Evolutionary conservation across 192 early-diverging fungal genomes (phyloP), one percentile per base, ranked within the genome.

Genomic region (Podila minutissima): DNA sequence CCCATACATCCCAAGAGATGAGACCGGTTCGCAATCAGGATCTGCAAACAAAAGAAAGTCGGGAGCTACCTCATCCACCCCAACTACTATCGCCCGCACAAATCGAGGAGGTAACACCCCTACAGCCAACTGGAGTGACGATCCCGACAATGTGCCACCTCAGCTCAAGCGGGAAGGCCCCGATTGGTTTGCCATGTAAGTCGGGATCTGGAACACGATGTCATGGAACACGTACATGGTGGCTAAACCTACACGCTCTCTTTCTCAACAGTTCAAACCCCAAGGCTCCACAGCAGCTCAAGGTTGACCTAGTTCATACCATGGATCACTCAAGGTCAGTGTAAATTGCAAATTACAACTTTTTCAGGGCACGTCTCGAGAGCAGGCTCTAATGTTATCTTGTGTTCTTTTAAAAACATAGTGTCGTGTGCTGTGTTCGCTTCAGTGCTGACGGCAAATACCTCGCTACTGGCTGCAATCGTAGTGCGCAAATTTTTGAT

Each of bases 341-440:
- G 41, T 46, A 29, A 62, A 22, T 32, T 59, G 31, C 33, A 13
- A 9, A 22, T 28, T 26, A 12, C 57, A 22, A 35, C 2, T 9
- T 22, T 3, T 62, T 67, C 17, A 26, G 15, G 41, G 41, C 15
- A 46, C 41, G 7, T 41, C 81, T 29, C 62, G 46, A 53, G 67
- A 78, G 31, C 69, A 48, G 32, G 50, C 71, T 41, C 29, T 84
- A 22, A 75, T 75, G 53, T 74, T 88, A 13, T 67, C 82, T 46
- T 66, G 82, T 64, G 77, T 59, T 20, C 78, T 92, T 59, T 86
- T 90, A 58, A 55, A 55, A 57, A 10, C 57, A 19, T 66, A 95
- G 95, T 75, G 97, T 99, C 20, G 97, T 99, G 9, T 99, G 97
- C 85, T 99, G 96, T 79, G 96, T 98, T 55, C 94, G 94, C 67